A percentile compares a stretch with the other conserved stretches of the same genome.
Evolutionary conservation across 2,329 filamentous ascomycete genomes (phyloP).

Genomic region (Pezicula rhizophila): DNA sequence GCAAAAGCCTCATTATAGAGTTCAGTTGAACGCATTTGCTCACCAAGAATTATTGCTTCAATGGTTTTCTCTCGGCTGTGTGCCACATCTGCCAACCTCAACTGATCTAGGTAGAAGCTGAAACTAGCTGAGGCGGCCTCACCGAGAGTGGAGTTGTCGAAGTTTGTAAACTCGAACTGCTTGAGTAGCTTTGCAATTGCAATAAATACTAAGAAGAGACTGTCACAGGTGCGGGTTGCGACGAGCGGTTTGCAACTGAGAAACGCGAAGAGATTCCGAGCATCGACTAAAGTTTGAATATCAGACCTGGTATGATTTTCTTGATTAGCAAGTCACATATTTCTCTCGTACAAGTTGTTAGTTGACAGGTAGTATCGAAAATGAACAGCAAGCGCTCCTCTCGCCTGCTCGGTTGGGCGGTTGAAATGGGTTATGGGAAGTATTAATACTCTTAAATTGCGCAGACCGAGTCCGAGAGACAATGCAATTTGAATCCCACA

Average conservation of each 20-base stretch:
- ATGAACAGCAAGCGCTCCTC: too few species aligned
- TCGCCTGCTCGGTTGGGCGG: too few species aligned
- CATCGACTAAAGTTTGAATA: slow-evolving; percentile 49
- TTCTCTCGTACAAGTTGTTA: too few species aligned
- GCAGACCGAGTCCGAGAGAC: too few species aligned
- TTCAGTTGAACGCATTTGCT: slow-evolving; percentile 73
- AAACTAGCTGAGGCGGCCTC: slow-evolving; percentile 60
- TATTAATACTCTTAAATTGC: too few species aligned
- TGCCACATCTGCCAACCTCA: slow-evolving; percentile 72
- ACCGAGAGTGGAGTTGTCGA: slow-evolving; percentile 54
- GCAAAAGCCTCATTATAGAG: slow-evolving; percentile 90
- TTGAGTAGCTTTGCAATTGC: slow-evolving; percentile 47
- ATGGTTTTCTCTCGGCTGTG: slow-evolving; percentile 81
- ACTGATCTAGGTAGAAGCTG: slow-evolving; percentile 69
- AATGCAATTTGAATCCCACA: too few species aligned
- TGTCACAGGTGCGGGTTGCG: slow-evolving; percentile 46
- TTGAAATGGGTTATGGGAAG: too few species aligned
- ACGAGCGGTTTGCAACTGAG: slow-evolving; percentile 58
- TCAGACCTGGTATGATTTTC: slow-evolving; percentile 33
- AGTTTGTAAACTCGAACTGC: slow-evolving; percentile 50
- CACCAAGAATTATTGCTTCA: slow-evolving; percentile 82
- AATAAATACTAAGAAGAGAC: slow-evolving; percentile 47
- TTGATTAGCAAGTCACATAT: too few species aligned
- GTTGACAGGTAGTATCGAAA: too few species aligned
- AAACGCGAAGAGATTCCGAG: slow-evolving; percentile 62